These are phyloP conservation scores for Talaromyces liani DNA, from an alignment of 495 filamentous ascomycete genomes.

Conservation along the genomic window DNA sequence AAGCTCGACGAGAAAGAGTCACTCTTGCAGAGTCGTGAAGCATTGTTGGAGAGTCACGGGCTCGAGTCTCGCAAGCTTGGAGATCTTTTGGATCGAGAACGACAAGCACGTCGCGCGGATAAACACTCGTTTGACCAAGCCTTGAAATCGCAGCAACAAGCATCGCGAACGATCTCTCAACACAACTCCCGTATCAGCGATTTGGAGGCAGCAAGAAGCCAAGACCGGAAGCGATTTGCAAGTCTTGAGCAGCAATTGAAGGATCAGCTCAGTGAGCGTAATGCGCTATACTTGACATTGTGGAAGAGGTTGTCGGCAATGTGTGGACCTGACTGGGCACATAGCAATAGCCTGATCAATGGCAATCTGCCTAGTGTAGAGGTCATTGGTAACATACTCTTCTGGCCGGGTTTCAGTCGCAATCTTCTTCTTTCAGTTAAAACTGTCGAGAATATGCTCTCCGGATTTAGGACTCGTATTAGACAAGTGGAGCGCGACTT, in stretches of 20 bases:
- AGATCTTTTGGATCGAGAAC: constrained; percentile 88
- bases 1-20: constrained; percentile 80
- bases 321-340: constrained; percentile 87
- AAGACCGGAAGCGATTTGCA: constrained; percentile 67
- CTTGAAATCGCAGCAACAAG: constrained; percentile 77
- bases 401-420: constrained; percentile 76
- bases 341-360: constrained; percentile 82
- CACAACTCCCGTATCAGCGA: constrained; percentile 79
- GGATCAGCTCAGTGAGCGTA: constrained; percentile 84
- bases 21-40: constrained; percentile 83
- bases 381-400: constrained; percentile 63
- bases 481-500: constrained; percentile 80
- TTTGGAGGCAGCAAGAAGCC: constrained; percentile 63
- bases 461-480: constrained; percentile 73
- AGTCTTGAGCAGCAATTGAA: constrained; percentile 69
- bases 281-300: constrained; percentile 72
- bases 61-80: constrained; percentile 78
- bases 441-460: constrained; percentile 73
- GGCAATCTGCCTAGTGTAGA: constrained; percentile 78
- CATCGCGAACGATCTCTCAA: constrained; percentile 71
- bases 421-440: constrained; percentile 84
- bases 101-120: constrained; percentile 72
- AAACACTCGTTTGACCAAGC: constrained; percentile 81
- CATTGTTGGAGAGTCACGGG: constrained; percentile 79
- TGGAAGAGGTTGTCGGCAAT: constrained; percentile 83